Percentiles rank a stretch among this genome's conserved stretches.
phyloP scores from a whole-genome alignment of 768 basidiomycete genomes.

The Tricholoma sp. region DNA sequence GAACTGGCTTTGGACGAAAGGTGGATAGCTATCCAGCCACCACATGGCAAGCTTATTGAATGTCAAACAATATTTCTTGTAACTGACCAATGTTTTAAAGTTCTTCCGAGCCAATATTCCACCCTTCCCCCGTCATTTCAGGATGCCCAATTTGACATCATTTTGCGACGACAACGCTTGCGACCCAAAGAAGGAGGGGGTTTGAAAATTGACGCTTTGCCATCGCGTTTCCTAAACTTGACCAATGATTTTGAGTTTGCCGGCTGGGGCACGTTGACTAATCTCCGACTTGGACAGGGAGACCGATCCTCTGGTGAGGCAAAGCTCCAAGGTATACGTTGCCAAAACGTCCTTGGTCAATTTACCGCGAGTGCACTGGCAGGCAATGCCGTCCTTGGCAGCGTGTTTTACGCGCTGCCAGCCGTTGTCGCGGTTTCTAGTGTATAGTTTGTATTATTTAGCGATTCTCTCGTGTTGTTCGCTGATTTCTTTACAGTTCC shows the following conservation, averaged over 20 bases:
- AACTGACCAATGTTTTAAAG: neutral
- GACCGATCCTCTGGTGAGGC: constrained; percentile 34
- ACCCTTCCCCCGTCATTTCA: constrained; percentile 36
- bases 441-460: constrained; percentile 42
- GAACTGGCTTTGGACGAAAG: neutral
- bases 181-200: constrained; percentile 41
- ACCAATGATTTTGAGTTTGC: constrained; percentile 66
- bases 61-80: neutral
- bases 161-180: constrained; percentile 54
- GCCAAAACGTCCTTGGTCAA: constrained; percentile 48
- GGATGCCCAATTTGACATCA: constrained; percentile 47
- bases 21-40: constrained; percentile 25
- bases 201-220: constrained; percentile 34
- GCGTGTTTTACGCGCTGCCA: constrained; percentile 67
- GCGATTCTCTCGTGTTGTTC: neutral
- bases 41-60: neutral
- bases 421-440: constrained; percentile 55
- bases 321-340: constrained; percentile 22
- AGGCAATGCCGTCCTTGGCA: constrained; percentile 62
- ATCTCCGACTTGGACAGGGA: constrained; percentile 38
- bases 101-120: neutral
- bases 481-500: constrained; percentile 37
- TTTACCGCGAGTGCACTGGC: constrained; percentile 62
- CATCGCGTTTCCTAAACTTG: constrained; percentile 60
- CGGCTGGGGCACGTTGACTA: constrained; percentile 57